phyloP scores from a whole-genome alignment of 164 flowering plant species.

The Stephania yunnanensis region DNA sequence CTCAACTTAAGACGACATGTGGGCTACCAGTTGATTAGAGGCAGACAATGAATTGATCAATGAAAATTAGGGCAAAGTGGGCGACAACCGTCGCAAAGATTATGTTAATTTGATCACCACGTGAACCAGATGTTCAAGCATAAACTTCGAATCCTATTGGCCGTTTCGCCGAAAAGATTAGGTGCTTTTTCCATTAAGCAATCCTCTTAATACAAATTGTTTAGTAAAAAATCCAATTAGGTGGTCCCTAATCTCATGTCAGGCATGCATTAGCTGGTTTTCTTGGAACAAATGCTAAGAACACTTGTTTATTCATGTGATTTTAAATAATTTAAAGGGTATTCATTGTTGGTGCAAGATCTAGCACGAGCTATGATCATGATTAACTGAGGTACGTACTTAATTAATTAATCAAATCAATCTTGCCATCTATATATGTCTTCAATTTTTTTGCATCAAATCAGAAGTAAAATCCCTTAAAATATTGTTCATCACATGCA shows the following conservation, averaged over 20 bases:
- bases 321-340: slow-evolving; percentile 11
- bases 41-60: background rate
- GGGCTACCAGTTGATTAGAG: slow-evolving; percentile 1
- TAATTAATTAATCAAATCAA: slow-evolving; percentile 1
- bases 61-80: background rate
- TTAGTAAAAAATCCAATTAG: slow-evolving; percentile 10
- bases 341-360: slow-evolving; percentile 36
- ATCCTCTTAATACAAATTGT: slow-evolving; percentile 2
- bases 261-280: slow-evolving; percentile 22
- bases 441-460: slow-evolving; percentile 11
- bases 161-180: background rate
- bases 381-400: slow-evolving; percentile 15
- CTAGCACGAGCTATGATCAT: slow-evolving; percentile 24
- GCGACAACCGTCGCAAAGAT: background rate
- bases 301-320: slow-evolving; percentile 14
- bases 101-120: background rate
- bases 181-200: background rate
- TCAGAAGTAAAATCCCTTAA: slow-evolving; percentile 11
- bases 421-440: background rate
- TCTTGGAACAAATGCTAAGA: slow-evolving; percentile 22
- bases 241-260: slow-evolving; percentile 43
- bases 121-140: slow-evolving; percentile 2
- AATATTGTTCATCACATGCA: slow-evolving; percentile 31
- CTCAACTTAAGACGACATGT: background rate
- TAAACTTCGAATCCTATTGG: background rate